phyloP scores from a whole-genome alignment of 1,139 yeast species.

The Saccharomycopsis hybrid region DNA sequence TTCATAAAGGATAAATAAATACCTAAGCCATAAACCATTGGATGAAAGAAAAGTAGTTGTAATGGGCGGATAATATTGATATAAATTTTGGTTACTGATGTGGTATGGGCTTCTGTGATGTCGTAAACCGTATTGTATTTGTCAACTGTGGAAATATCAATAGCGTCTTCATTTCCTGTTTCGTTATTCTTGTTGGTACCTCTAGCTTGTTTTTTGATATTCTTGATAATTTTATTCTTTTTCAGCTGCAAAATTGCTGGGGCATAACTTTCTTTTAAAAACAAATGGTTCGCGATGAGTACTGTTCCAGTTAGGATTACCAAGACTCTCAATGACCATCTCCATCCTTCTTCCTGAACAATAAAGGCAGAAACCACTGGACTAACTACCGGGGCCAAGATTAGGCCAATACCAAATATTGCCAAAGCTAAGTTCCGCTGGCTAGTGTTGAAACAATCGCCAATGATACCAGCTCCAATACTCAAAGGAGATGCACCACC shows the following conservation, averaged over 20 bases:
- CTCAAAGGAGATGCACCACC: slow-evolving; percentile 63
- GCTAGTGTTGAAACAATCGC: slow-evolving; percentile 49
- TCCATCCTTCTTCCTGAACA: slow-evolving; percentile 32
- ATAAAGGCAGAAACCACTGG: slow-evolving; percentile 48
- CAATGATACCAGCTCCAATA: slow-evolving; percentile 67
- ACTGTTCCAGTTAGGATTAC: slow-evolving; percentile 47
- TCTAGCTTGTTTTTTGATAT: too few species aligned
- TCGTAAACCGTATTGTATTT: slow-evolving; percentile 52
- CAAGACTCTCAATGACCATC: slow-evolving; percentile 40
- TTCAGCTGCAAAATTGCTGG: slow-evolving; percentile 46
- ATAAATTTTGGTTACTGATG: slow-evolving; percentile 30
- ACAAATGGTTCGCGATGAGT: slow-evolving; percentile 38
- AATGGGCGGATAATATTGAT: slow-evolving; percentile 47
- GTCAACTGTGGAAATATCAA: slow-evolving; percentile 24
- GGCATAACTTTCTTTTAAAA: slow-evolving; percentile 51
- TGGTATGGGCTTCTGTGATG: slow-evolving; percentile 32
- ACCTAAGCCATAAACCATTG: slow-evolving; percentile 58
- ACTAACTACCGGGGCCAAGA: slow-evolving; percentile 52
- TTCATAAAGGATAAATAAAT: slow-evolving; percentile 57
- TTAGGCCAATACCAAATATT: slow-evolving; percentile 52
- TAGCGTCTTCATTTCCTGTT: slow-evolving; percentile 45
- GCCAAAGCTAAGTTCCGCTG: slow-evolving; percentile 54
- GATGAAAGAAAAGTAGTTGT: slow-evolving; percentile 45
- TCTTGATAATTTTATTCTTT: slow-evolving; percentile 38
- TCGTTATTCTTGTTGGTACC: slow-evolving; percentile 41